These are phyloP conservation scores for Vitis riparia DNA, from an alignment of 164 flowering plant species.

Conservation along the genomic window DNA sequence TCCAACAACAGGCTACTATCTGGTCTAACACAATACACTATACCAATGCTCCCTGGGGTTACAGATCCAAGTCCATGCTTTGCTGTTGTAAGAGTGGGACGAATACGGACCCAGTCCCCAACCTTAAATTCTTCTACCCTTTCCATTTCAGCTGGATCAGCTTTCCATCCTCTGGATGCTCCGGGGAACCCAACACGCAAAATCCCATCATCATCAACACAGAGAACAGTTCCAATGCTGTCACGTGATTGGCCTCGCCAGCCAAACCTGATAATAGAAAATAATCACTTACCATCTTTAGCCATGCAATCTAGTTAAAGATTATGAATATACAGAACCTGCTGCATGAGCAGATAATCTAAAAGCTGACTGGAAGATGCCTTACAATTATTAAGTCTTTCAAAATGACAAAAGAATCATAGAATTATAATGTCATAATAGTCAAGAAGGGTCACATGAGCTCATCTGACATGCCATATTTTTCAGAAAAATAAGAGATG, in stretches of 20 bases:
- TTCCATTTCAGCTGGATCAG: constrained; percentile 99
- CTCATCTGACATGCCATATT: not conserved
- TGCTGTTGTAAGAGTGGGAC: constrained; percentile 90
- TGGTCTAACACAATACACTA: constrained; percentile 92
- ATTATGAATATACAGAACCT: not conserved
- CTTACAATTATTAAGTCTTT: not conserved
- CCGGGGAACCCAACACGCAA: constrained; percentile 99
- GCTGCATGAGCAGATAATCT: not conserved
- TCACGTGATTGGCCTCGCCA: constrained; percentile 97
- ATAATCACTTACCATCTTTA: not conserved
- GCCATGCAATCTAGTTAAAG: not conserved
- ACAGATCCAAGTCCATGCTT: constrained; percentile 96
- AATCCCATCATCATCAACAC: constrained; percentile 99
- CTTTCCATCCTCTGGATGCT: constrained; percentile 99
- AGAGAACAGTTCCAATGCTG: constrained; percentile 89
- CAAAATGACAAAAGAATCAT: not conserved
- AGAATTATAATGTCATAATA: not conserved
- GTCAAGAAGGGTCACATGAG: not conserved
- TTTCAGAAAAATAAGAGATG: not conserved
- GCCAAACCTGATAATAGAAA: constrained; percentile 62
- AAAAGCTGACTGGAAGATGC: not conserved
- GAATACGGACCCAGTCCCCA: constrained; percentile 98
- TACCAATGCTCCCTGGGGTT: constrained; percentile 97
- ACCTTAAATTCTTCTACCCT: constrained; percentile 97
- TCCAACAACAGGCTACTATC: constrained; percentile 88